Evolutionary conservation across 2,329 filamentous ascomycete genomes (phyloP), one percentile per base, ranked within the genome.

Genomic region (Fusarium redolens): DNA sequence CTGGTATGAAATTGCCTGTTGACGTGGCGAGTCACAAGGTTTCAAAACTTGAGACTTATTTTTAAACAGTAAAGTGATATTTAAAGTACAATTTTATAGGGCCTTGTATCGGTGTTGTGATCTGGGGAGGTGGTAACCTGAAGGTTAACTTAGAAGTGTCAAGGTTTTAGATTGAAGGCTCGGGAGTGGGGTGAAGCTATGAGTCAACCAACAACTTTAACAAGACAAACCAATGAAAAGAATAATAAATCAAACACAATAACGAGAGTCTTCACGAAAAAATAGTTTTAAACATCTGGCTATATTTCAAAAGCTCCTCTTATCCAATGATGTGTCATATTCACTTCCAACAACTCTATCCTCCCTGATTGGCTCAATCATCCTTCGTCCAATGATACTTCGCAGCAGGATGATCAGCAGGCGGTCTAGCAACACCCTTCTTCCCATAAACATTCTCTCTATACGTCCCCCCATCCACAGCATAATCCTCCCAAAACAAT

Each of bases 401-500:
- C 1, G 82, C 78, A 4, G 83, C 83, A 0, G 83, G 82, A 28
- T 85, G 83, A 59, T 84, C 82, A 3, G 76, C 72, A 3, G 80
- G 76, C 0, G 83, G 83, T 17, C 78, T 70, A 25, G 78, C 79
- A 54, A 80, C 67, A 0, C 83, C 82, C n/a, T 77, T 72, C 35
- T 71, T 75, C 1, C 78, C 81, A 30, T 83, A 84, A 12, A 85
- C 78, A 61, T 85, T 85, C 77, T 85, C 84, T 7, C 84, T 75
- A 43, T 84, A 85, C 0, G 83, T 85, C 5, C 83, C 84, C 0
- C 82, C 79, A 6, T 83, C 81, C 0, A 85, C 82, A 2, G 77
- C 80, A 47, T 86, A 87, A 33, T 83, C 83, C 25, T 85, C 83
- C 83, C 85, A 89, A 74, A 91, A 89, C 7, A 91, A 74, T 0